Evolutionary conservation across 1,284 basidiomycete species (phyloP).

Genomic region (Fistulina hepatica): DNA sequence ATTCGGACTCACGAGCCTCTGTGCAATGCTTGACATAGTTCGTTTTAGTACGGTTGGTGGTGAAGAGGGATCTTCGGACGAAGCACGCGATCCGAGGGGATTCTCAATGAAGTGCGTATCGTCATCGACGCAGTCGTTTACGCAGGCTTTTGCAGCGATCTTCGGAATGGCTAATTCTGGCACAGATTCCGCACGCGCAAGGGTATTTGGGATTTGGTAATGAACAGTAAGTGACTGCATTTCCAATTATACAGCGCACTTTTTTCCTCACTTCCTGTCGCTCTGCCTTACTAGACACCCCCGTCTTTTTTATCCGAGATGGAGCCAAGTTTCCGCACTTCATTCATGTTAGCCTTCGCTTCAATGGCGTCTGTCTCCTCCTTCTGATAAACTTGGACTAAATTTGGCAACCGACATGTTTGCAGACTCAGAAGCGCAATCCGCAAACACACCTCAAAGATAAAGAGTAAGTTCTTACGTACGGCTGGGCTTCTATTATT

Average conservation of each 20-base stretch:
- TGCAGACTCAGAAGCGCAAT: slow-evolving; percentile 73
- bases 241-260: neutral
- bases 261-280: neutral
- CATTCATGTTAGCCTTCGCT: slow-evolving; percentile 10
- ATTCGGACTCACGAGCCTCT: slow-evolving; percentile 10
- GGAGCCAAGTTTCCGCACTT: slow-evolving; percentile 46
- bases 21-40: slow-evolving; percentile 17
- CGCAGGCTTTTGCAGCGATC: too few species aligned
- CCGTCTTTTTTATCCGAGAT: slow-evolving; percentile 62
- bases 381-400: slow-evolving; percentile 20
- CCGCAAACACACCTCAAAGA: slow-evolving; percentile 71
- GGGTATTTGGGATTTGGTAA: slow-evolving; percentile 71
- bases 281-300: slow-evolving; percentile 27
- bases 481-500: slow-evolving; percentile 4
- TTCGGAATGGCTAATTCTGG: slow-evolving; percentile 4
- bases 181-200: slow-evolving; percentile 49
- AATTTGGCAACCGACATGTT: slow-evolving; percentile 34
- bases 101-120: slow-evolving; percentile 54
- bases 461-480: slow-evolving; percentile 23
- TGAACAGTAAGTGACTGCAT: slow-evolving; percentile 38
- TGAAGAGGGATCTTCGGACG: slow-evolving; percentile 67
- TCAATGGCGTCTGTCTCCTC: neutral
- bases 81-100: slow-evolving; percentile 70
- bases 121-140: neutral
- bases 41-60: slow-evolving; percentile 70